Conservation (phyloP, 352 stramenopile genomes). For the Aphanomyces stellatus region DNA sequence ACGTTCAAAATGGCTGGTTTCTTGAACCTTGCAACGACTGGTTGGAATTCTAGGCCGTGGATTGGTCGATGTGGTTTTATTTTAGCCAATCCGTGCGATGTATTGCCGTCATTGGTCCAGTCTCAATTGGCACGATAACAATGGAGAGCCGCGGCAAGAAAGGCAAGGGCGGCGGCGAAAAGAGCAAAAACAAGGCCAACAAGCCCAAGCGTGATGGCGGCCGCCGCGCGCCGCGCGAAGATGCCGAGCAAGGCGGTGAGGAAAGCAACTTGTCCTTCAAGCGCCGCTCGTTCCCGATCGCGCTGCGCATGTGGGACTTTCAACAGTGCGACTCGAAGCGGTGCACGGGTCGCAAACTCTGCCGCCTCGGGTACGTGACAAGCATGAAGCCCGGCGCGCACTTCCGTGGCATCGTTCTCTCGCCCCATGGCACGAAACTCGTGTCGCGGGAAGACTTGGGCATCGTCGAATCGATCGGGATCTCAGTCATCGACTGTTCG, state of each 20-base stretch:
- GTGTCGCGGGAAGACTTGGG: conserved; percentile 87
- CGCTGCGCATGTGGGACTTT: conserved; percentile 93
- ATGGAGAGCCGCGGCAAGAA: conserved; percentile 2
- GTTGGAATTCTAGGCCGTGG: conserved; percentile 3
- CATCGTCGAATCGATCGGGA: conserved; percentile 73
- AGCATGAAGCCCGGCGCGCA: conserved; percentile 86
- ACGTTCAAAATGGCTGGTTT: conserved; percentile 5
- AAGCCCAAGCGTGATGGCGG: conserved; percentile 4
- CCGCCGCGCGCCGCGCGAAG: background rate
- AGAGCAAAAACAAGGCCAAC: background rate
- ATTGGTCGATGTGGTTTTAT: background rate
- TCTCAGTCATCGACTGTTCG: conserved; percentile 97
- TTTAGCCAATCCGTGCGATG: conserved; percentile 2
- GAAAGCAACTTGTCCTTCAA: conserved; percentile 59
- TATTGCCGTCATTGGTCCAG: background rate
- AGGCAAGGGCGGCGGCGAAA: background rate
- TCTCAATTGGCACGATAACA: background rate
- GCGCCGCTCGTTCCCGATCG: conserved; percentile 65
- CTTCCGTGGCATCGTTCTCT: conserved; percentile 94
- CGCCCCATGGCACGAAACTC: conserved; percentile 80
- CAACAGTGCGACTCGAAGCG: conserved; percentile 93
- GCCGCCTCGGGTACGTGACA: conserved; percentile 87
- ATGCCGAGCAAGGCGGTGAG: conserved; percentile 31
- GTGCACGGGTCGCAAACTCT: conserved; percentile 90
- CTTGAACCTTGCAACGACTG: conserved; percentile 6